Evolutionary conservation across 75 land plant species (phyloP), one percentile per base, ranked within the genome.

Genomic region (Selaginella tamariscina): DNA sequence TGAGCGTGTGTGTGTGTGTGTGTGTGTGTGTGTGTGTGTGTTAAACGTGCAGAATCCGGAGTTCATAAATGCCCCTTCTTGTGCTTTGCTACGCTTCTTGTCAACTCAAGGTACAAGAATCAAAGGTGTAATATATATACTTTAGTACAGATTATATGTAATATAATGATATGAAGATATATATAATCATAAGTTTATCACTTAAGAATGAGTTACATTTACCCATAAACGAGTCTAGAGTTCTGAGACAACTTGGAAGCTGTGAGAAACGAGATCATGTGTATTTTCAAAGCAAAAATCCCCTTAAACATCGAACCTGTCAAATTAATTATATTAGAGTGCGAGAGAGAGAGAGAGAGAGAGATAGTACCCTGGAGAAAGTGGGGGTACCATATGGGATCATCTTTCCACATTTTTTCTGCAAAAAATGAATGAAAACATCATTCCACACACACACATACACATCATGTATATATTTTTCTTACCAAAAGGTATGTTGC

Each of bases 351-450:
- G 1, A 27, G 49, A 32, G 62, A 2, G 24, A 55, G 67, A 69
- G 26, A 1, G 54, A n/a, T 33, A 32, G 28, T 65, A 72, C 75
- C 76, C 54, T 49, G 56, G 15, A 73, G 71, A 64, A 73, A 68
- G 33, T 62, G 77, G 0, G 79, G 79, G 59, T 77, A 77, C 79
- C 79, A 72, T 23, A 73, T 49, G 11, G 31, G 27, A 65, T 77
- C 67, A 32, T 77, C 79, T 54, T 72, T 65, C 79, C 79, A 77
- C 79, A 77, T 77, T 30, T 64, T 64, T n/a, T 77, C 75, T 73
- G 75, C 49, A 68, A 71, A 70, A 59, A 18, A 30, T 1, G 30
- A 32, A 29, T 68, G 5, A 15, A 15, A 33, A 15, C n/a, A 27
- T 29, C 32, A 65, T 22, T 27, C 8, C 27, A 8, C 31, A 31